phyloP scores from a whole-genome alignment of 2,329 filamentous ascomycete genomes.

The Pseudogymnoascus sp. region DNA sequence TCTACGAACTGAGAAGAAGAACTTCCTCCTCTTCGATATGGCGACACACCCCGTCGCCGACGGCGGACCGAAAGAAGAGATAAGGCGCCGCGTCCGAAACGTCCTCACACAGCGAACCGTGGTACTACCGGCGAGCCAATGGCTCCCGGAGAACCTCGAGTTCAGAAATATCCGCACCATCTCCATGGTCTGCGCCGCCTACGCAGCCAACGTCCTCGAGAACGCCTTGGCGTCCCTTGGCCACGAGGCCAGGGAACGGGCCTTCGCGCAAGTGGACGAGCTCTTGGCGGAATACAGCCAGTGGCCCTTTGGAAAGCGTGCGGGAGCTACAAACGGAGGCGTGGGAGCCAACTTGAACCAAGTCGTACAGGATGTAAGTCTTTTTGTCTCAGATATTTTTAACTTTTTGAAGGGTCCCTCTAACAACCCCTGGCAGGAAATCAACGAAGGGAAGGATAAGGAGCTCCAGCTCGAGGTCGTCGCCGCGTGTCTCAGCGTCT shows the following conservation, averaged over 20 bases:
- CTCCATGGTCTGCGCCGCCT: constrained; percentile 94
- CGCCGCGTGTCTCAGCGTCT: constrained; percentile 92
- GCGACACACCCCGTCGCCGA: constrained; percentile 96
- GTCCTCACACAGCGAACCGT: constrained; percentile 91
- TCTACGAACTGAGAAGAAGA: constrained; percentile 95
- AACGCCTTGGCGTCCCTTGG: constrained; percentile 92
- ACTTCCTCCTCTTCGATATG: constrained; percentile 99
- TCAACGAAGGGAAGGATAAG: constrained; percentile 80
- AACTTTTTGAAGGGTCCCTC: neutral
- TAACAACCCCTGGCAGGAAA: constrained; percentile 45
- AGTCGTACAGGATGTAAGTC: constrained; percentile 63
- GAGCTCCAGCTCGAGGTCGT: constrained; percentile 94
- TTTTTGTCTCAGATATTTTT: neutral
- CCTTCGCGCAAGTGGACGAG: constrained; percentile 96
- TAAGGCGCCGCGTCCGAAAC: constrained; percentile 83
- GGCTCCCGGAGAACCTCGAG: constrained; percentile 88
- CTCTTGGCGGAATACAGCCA: constrained; percentile 93
- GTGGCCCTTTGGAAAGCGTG: constrained; percentile 85
- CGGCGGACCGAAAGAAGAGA: constrained; percentile 94
- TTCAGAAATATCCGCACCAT: constrained; percentile 90
- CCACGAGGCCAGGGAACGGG: constrained; percentile 87
- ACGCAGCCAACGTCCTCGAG: constrained; percentile 95
- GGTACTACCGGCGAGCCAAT: constrained; percentile 76
- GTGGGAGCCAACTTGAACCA: constrained; percentile 90
- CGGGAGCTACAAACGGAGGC: constrained; percentile 63